A percentile compares a stretch with the other conserved stretches of the same genome.
Conservation (phyloP, 2,329 filamentous ascomycete species). For the Periconia digitata region DNA sequence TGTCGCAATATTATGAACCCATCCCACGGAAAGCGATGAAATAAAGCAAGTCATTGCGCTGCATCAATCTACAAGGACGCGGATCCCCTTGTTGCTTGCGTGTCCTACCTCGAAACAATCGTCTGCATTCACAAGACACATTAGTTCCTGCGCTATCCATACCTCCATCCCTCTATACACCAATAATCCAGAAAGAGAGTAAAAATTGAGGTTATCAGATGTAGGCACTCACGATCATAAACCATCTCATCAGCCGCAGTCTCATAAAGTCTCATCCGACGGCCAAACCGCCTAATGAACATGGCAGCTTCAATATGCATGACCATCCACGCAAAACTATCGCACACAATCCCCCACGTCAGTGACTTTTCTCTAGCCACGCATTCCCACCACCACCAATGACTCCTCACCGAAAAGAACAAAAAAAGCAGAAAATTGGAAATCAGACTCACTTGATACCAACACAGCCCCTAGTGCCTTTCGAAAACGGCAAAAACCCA, state of each 20-base stretch:
- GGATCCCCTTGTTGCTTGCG: not conserved
- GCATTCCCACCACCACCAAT: too few species aligned
- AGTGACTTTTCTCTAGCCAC: not conserved
- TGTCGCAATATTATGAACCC: too few species aligned
- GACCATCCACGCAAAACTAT: conserved; percentile 4
- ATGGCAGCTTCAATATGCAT: conserved; percentile 2
- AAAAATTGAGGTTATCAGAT: not conserved
- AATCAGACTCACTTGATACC: conserved; percentile 9
- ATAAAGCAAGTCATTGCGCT: too few species aligned
- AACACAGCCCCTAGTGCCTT: conserved; percentile 1
- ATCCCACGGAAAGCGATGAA: too few species aligned
- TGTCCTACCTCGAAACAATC: conserved; percentile 2
- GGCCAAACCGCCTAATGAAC: conserved; percentile 1
- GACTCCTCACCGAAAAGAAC: not conserved
- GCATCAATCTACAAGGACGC: not conserved
- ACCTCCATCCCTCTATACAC: not conserved
- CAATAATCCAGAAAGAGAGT: not conserved
- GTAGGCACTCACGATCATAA: not conserved
- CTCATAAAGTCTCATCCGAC: not conserved
- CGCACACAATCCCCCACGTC: not conserved
- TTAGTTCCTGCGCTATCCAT: not conserved
- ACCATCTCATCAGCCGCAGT: conserved; percentile 2
- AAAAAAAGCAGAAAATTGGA: not conserved
- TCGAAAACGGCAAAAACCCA: conserved; percentile 3
- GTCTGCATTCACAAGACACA: not conserved